Evolutionary conservation across 2,329 filamentous ascomycete species (phyloP), one percentile per base, ranked within the genome.

Genomic region (Aspergillus sp.): DNA sequence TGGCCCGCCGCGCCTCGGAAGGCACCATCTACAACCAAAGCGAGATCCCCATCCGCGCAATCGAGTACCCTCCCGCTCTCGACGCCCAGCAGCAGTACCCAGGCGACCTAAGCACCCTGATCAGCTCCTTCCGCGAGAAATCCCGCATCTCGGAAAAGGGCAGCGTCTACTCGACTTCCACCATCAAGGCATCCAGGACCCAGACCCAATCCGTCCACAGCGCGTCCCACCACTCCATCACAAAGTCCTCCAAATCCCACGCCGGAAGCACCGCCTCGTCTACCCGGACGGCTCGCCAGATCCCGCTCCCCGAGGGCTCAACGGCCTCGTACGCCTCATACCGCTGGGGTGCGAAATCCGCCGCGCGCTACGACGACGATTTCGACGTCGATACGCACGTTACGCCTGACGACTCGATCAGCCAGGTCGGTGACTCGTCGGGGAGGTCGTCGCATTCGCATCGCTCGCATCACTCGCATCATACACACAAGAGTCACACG

Each of bases 381-480:
- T 45, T 74, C 13, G 74, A 77, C 38, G 72, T 76, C 11, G 73
- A 80, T 54, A 78, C 77, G 15, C 88, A 93, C 19, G 81, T 99
- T 67, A 90, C 89, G 0, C 89, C 92, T 8, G 85, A 90, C 59
- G 93, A 97, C 76, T 96, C 92, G 0, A 86, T 93, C 63, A 88
- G 88, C 66, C 90, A 92, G 52, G 83, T 93, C 28, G 75, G 72
- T 13, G 46, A 49, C 46, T 57, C 55, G 2, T 64, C 68, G 19
- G 63, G 69, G 7, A 63, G 70, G 23, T 74, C 71, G n/a, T 62
- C 66, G 19, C 65, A 74, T 58, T 72, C 63, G 17, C 67, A 69
- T 48, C 67, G 66, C 38, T 69, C 72, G n/a, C 67, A 69, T 48
- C 67, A 66, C 38, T 69, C 72, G 8, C 66, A 72, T 45, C 67